Evolutionary conservation across 805 yeast species (phyloP), one percentile per base, ranked within the genome.

Genomic region (Yamadazyma paraphyllophila): DNA sequence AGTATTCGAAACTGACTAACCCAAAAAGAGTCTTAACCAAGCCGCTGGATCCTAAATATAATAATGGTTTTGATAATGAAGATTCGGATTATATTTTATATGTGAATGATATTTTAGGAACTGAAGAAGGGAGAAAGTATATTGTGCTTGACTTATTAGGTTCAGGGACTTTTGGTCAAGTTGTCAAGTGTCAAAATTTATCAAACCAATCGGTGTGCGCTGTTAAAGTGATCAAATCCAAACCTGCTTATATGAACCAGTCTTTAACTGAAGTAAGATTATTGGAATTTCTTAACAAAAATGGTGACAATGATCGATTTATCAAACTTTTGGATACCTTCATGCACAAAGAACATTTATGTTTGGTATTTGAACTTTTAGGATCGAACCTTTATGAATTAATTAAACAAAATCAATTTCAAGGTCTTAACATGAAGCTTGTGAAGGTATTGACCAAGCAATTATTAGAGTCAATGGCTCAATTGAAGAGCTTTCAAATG

Each of bases 111-210:
- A 82, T 94, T 17, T 69, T 94, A 34, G 98, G 99, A 4, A 75
- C 81, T 3, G 88, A 85, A 55, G 94, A 88, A 53, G 91, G 88
- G 47, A 74, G 91, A 44, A 86, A 88, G 60, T 92, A 91, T 61
- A 74, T 94, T 58, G 97, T 94, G 4, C 69, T 94, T 47, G 98
- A 92, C 63, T 75, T 94, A 12, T 67, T 94, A 35, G 99, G 99
- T 0, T 92, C 91, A 50, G 99, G 99, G 2, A 91, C 99, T 1
- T 94, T 94, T 73, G 99, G 99, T 8, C 98, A 94, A 67, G 99
- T 94, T 39, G 95, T 91, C 35, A 94, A 92, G 67, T 92, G 97
- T 66, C 96, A 88, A 62, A 79, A 82, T 55, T 69, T 85, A 59
- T 62, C 77, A 33, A 87, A 90, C 38, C 94, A 89, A 60, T 92